Evolutionary conservation across 139 green algal species (phyloP).

Genomic region (Diplosphaera chodatii): DNA sequence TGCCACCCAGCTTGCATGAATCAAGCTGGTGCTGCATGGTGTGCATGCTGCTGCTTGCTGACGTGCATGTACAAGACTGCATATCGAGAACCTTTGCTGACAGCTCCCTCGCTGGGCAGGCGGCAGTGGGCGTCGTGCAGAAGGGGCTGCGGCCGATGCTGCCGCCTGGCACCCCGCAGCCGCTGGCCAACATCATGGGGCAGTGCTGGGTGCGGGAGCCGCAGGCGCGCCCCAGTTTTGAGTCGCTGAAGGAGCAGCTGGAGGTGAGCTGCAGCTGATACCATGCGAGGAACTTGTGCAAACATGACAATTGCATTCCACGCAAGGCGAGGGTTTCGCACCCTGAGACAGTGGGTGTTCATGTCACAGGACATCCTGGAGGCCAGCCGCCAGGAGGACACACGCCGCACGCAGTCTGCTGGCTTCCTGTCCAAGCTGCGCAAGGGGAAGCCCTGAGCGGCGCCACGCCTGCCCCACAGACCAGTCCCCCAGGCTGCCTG

Average conservation of each 20-base stretch:
- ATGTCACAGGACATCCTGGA: background rate
- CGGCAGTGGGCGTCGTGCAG: conserved; percentile 94
- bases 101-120: no score
- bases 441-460: conserved; percentile 11
- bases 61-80: no score
- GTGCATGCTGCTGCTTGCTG: no score
- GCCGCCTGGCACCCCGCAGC: conserved; percentile 51
- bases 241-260: conserved; percentile 36
- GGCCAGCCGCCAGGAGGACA: conserved; percentile 2
- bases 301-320: no score
- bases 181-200: conserved; percentile 73
- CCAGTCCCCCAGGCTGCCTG: no score
- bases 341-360: no score
- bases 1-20: no score
- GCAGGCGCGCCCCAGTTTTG: conserved; percentile 35
- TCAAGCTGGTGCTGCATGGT: no score
- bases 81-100: no score
- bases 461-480: no score
- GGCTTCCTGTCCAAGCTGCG: conserved; percentile 23
- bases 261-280: conserved; percentile 35
- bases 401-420: background rate
- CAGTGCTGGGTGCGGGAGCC: conserved; percentile 67
- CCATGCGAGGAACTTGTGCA: no score
- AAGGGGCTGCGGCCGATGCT: conserved; percentile 84
- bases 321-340: no score